These are phyloP conservation scores for Auriscalpium orientale DNA, from an alignment of 768 basidiomycete genomes.

Conservation along the genomic window DNA sequence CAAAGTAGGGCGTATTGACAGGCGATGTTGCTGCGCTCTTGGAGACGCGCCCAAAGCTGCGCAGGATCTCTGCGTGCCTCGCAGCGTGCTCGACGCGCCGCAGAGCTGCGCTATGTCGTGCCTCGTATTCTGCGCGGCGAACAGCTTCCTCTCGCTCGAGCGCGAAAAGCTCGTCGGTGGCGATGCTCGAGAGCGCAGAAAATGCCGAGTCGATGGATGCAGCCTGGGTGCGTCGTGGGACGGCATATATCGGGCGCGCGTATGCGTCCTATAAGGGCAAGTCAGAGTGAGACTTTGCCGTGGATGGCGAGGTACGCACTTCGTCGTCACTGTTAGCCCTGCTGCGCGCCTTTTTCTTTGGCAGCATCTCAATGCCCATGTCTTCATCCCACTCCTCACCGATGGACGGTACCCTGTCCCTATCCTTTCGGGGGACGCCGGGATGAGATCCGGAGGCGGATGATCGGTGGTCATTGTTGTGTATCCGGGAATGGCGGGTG, in stretches of 20 bases:
- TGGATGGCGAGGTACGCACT: conserved; percentile 37
- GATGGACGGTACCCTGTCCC: not conserved
- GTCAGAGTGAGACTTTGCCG: not conserved
- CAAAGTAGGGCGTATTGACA: conserved; percentile 8
- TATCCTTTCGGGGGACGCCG: not conserved
- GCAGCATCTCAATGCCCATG: not conserved
- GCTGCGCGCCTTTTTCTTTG: conserved; percentile 53
- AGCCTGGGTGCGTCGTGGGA: conserved; percentile 13
- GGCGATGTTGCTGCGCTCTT: conserved; percentile 13
- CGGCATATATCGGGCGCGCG: conserved; percentile 27
- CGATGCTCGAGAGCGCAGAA: conserved; percentile 63
- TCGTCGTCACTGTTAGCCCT: conserved; percentile 79
- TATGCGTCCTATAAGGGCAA: conserved; percentile 21
- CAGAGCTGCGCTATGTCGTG: conserved; percentile 37
- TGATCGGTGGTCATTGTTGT: conserved; percentile 46
- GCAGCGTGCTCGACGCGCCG: conserved; percentile 26
- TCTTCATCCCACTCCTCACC: conserved; percentile 13
- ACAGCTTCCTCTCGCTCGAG: conserved; percentile 78
- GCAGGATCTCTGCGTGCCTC: conserved; percentile 38
- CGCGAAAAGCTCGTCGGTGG: conserved; percentile 84
- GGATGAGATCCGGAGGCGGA: not conserved
- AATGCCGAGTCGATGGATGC: conserved; percentile 27
- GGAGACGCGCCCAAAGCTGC: conserved; percentile 21
- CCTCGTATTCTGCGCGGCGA: conserved; percentile 56
- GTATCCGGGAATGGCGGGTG: conserved; percentile 92